Conservation (phyloP, 352 stramenopile species). For the Blastocystis hominis region DNA sequence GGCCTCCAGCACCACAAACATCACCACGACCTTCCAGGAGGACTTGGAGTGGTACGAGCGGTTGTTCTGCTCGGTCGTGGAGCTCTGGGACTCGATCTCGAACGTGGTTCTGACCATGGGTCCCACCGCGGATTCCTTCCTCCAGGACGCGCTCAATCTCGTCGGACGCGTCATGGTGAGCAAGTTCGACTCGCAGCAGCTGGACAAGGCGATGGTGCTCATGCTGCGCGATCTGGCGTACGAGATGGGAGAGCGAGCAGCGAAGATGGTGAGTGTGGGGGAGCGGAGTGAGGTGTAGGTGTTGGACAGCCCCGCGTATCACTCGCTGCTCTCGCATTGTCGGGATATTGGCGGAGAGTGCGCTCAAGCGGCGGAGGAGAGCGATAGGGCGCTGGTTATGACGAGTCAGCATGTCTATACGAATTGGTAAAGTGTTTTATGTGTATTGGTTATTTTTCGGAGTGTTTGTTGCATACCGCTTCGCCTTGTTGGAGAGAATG, state of each 20-base stretch:
- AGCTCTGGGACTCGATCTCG: constrained; percentile 23
- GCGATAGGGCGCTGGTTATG: not conserved
- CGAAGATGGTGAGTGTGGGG: not conserved
- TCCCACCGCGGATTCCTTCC: not conserved
- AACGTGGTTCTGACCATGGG: not conserved
- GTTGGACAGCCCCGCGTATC: not conserved
- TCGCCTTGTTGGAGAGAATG: too few relatives aligned
- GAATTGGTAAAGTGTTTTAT: not conserved
- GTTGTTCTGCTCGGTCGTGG: constrained; percentile 22
- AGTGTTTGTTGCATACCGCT: not conserved
- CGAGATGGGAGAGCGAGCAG: not conserved
- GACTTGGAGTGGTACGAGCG: not conserved
- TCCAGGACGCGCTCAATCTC: not conserved
- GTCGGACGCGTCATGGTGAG: not conserved
- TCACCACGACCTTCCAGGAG: not conserved
- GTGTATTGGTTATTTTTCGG: not conserved
- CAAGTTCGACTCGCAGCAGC: not conserved
- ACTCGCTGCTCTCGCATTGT: not conserved
- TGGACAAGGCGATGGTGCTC: not conserved
- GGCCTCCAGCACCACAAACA: not conserved
- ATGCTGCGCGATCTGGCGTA: not conserved
- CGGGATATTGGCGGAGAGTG: not conserved
- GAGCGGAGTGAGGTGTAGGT: not conserved
- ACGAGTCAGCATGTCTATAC: not conserved
- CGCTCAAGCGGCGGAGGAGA: not conserved